Percentiles rank a stretch among this genome's conserved stretches.
These are phyloP conservation scores for Huntiella decipiens DNA, from an alignment of 2,329 filamentous ascomycete genomes.

Conservation along the genomic window DNA sequence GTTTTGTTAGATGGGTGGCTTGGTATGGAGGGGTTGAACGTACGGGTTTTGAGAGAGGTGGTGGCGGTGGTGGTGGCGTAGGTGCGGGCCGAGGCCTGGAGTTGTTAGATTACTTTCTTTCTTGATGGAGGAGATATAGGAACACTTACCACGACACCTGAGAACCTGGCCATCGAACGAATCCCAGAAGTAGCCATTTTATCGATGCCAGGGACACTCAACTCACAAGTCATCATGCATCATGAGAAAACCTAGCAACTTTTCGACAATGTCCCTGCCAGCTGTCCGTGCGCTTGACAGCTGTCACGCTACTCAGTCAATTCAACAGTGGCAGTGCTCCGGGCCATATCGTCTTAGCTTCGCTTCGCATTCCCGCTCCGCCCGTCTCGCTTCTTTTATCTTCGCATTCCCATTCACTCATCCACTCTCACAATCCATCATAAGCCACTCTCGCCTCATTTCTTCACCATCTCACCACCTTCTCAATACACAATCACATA, in stretches of 20 bases:
- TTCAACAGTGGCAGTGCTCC: no score
- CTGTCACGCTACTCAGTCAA: neutral
- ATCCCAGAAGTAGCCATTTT: neutral
- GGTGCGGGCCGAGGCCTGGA: conserved; percentile 20
- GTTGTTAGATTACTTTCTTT: neutral
- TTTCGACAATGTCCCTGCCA: neutral
- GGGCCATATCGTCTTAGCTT: no score
- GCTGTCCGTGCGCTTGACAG: neutral
- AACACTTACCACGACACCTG: neutral
- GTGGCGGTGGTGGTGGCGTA: conserved; percentile 35
- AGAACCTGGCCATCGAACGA: neutral
- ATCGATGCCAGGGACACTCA: neutral
- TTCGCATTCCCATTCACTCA: no score
- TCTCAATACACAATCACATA: no score
- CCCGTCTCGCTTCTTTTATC: no score
- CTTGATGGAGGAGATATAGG: neutral
- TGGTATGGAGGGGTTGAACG: conserved; percentile 8
- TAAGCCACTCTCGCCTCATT: no score
- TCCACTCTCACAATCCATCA: no score
- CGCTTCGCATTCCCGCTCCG: no score
- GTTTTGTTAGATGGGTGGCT: conserved; percentile 21
- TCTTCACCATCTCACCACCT: no score
- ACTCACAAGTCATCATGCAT: neutral
- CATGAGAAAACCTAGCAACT: neutral
- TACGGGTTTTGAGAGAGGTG: conserved; percentile 27